phyloP scores from a whole-genome alignment of 1,284 basidiomycete genomes.

The Erythrobasidium hasegawianum region DNA sequence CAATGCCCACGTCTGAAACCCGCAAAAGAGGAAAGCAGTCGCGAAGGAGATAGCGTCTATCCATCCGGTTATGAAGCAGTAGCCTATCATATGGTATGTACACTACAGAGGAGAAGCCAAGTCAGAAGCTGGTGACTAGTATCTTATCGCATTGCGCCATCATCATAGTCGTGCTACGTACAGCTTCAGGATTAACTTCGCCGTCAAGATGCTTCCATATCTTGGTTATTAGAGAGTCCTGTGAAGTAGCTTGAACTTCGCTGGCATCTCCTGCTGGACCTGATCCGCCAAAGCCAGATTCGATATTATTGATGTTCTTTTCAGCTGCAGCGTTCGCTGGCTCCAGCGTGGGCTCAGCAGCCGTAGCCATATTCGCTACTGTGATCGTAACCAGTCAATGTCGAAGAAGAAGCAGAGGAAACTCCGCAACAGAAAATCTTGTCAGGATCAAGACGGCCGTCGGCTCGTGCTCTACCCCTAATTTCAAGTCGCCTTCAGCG shows the following conservation, averaged over 20 bases:
- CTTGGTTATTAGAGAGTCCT: constrained; percentile 2
- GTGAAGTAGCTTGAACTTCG: not conserved
- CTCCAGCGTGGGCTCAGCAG: not conserved
- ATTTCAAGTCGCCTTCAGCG: too few relatives aligned
- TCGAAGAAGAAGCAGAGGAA: too few relatives aligned
- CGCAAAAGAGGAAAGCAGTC: constrained; percentile 68
- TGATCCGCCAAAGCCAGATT: not conserved
- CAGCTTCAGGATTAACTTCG: constrained; percentile 19
- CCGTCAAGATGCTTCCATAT: constrained; percentile 13
- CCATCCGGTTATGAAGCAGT: constrained; percentile 33
- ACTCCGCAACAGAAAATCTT: too few relatives aligned
- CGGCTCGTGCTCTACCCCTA: too few relatives aligned
- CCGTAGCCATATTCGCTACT: too few relatives aligned
- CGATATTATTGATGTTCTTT: not conserved
- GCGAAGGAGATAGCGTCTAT: constrained; percentile 30
- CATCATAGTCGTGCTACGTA: not conserved
- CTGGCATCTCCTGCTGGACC: not conserved
- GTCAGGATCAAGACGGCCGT: too few relatives aligned
- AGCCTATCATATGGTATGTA: constrained; percentile 21
- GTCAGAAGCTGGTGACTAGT: not conserved
- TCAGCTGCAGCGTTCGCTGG: constrained; percentile 4
- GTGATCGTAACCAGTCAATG: too few relatives aligned
- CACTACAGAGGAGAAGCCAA: not conserved
- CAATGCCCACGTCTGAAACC: constrained; percentile 62
- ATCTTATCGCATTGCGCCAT: not conserved